Base-by-base conservation (phyloP, 2,329 filamentous ascomycete genomes). In the Diplodia seriata region DNA sequence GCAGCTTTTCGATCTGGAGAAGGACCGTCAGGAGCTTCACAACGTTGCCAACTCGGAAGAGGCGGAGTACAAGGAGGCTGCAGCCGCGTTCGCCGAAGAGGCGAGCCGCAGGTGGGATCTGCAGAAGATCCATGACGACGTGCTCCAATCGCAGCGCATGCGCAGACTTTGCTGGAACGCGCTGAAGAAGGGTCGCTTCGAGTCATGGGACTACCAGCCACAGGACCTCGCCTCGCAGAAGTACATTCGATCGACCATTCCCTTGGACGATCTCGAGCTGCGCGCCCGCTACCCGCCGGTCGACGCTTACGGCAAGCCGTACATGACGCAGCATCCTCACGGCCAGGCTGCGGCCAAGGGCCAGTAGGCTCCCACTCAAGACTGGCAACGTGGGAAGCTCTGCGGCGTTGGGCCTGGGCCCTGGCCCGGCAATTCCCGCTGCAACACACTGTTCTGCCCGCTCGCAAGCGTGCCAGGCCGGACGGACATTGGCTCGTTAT, bases 151-250 rank as follows among this genome's bases (percentile, higher is more conserved):
- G 54, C 94, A 97, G 83, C 89, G 93, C 51, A 89, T 90, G 75
- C 87, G 94, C 15, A 86, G 90, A 62, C 81, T 97, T 9, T 91
- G 93, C 31, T 96, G 92, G 89, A 87, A 86, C 50, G 92, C 94
- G 0, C 84, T 97, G 71, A 91, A 88, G 76, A 81, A 89, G 78
- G 94, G 93, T 67, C 83, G 83, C 43, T 93, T 92, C 72, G 91
- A 91, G 49, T 87, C 89, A 76, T 97, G 94, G 94, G 94, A 97
- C 79, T 91, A 90, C 80, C 87, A 94, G 80, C 93, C 93, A 0
- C 81, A 85, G 3, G 88, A 91, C 71, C 87, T 92, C 74, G 91
- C 89, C 31, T 82, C 85, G 57, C 83, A 87, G 71, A 91, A 90
- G 84, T 96, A 94, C 79, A 96, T 97, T 74, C 91, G 94, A 68